phyloP scores from a whole-genome alignment of 1,139 yeast species.

The Tardiomyces depauwii region DNA sequence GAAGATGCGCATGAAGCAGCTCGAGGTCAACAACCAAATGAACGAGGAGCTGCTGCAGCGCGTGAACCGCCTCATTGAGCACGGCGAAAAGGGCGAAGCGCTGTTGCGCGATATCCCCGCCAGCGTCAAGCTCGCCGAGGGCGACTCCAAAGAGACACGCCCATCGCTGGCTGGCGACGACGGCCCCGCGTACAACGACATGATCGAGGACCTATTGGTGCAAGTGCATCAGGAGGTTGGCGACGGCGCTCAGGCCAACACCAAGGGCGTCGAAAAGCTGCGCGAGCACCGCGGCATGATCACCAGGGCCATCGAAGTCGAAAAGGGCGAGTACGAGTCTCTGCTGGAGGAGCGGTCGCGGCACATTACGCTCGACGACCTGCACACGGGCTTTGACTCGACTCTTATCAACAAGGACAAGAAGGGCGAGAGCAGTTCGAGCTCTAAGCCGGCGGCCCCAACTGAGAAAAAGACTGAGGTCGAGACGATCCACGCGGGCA shows the following conservation, averaged over 20 bases:
- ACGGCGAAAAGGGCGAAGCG: constrained; percentile 4
- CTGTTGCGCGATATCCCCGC: constrained; percentile 29
- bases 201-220: constrained; percentile 79
- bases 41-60: constrained; percentile 63
- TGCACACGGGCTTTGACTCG: constrained; percentile 88
- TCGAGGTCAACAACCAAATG: constrained; percentile 67
- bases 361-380: constrained; percentile 82
- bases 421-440: constrained; percentile 45
- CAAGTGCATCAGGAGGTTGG: constrained; percentile 48
- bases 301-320: constrained; percentile 36
- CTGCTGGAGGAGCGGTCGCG: constrained; percentile 58
- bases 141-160: constrained; percentile 18
- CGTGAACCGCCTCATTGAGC: constrained; percentile 47
- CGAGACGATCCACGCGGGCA: constrained; percentile 4
- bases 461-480: constrained; percentile 7
- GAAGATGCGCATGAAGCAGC: constrained; percentile 61
- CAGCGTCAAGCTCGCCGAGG: constrained; percentile 15
- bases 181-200: constrained; percentile 77
- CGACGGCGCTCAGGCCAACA: constrained; percentile 12
- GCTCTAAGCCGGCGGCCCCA: constrained; percentile 7
- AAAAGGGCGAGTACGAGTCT: constrained; percentile 54
- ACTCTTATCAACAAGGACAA: constrained; percentile 73
- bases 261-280: constrained; percentile 16
- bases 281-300: constrained; percentile 26
- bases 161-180: constrained; percentile 46